Percentiles rank a stretch among this genome's conserved stretches.
Conservation (phyloP, 2,329 filamentous ascomycete species). For the Penicillium sp. region DNA sequence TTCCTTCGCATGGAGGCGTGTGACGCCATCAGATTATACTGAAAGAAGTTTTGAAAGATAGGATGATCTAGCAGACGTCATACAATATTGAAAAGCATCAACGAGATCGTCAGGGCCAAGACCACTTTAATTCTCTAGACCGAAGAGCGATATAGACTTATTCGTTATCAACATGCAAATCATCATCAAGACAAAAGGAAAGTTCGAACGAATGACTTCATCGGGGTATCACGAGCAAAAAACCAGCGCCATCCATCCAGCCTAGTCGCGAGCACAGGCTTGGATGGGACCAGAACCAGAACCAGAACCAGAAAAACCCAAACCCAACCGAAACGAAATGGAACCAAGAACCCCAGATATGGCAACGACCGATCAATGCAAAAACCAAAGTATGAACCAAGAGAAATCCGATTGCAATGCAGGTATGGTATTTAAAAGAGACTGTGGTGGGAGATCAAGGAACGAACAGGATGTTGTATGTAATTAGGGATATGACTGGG, state of each 20-base stretch:
- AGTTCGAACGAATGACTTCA: background rate
- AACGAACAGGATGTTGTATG: background rate
- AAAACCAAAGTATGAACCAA: background rate
- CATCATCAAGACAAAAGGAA: background rate
- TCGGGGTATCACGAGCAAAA: constrained; percentile 4
- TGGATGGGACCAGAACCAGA: background rate
- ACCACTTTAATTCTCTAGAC: background rate
- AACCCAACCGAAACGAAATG: background rate
- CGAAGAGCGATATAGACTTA: background rate
- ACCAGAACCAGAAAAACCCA: background rate
- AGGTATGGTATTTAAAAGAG: background rate
- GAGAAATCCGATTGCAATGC: constrained; percentile 9
- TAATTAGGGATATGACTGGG: background rate
- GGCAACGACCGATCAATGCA: background rate
- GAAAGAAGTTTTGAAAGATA: too few relatives aligned
- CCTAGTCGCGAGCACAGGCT: background rate
- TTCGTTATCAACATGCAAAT: background rate
- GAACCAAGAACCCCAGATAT: background rate
- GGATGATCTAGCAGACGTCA: too few relatives aligned
- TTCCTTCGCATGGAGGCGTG: too few relatives aligned
- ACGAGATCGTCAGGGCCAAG: background rate
- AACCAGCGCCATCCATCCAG: constrained; percentile 8
- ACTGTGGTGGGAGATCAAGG: background rate
- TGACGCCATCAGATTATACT: too few relatives aligned
- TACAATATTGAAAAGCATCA: background rate